A percentile compares a stretch with the other conserved stretches of the same genome.
Conservation (phyloP, 208 protist genomes). For the Leishmania braziliensis region DNA sequence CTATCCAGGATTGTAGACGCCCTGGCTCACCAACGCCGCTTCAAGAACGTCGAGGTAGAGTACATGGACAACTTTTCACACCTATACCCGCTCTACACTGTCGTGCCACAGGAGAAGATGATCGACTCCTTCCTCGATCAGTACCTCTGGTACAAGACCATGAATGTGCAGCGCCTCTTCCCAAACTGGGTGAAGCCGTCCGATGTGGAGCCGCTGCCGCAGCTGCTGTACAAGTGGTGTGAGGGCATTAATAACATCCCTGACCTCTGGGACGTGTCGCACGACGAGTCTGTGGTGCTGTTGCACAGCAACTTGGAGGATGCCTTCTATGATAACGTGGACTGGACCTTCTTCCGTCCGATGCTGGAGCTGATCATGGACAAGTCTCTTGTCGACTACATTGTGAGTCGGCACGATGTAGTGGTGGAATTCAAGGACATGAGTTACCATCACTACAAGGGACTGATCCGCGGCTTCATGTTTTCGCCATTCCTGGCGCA, state of each 20-base stretch:
- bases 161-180: slow-evolving; percentile 99
- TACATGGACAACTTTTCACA: slow-evolving; percentile 99
- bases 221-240: slow-evolving; percentile 99
- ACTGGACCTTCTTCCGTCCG: slow-evolving; percentile 99
- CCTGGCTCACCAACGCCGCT: slow-evolving; percentile 98
- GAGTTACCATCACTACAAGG: slow-evolving; percentile 99
- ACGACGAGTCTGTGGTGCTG: slow-evolving; percentile 98
- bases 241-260: slow-evolving; percentile 99
- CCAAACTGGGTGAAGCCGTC: slow-evolving; percentile 99
- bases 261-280: slow-evolving; percentile 97
- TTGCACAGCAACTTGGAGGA: slow-evolving; percentile 97
- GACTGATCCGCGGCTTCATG: slow-evolving; percentile 99
- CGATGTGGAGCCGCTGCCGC: slow-evolving; percentile 98
- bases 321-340: slow-evolving; percentile 99
- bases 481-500: slow-evolving; percentile 99
- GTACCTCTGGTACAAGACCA: slow-evolving; percentile 99
- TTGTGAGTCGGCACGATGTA: slow-evolving; percentile 99
- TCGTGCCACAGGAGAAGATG: slow-evolving; percentile 99
- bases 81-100: slow-evolving; percentile 99
- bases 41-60: slow-evolving; percentile 99
- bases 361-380: slow-evolving; percentile 99
- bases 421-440: slow-evolving; percentile 99
- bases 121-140: slow-evolving; percentile 99
- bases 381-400: slow-evolving; percentile 99
- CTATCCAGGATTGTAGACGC: slow-evolving; percentile 99